Evolutionary conservation across 73 alveolate species (phyloP), one percentile per base, ranked within the genome.

Genomic region (Halteria grandinella): DNA sequence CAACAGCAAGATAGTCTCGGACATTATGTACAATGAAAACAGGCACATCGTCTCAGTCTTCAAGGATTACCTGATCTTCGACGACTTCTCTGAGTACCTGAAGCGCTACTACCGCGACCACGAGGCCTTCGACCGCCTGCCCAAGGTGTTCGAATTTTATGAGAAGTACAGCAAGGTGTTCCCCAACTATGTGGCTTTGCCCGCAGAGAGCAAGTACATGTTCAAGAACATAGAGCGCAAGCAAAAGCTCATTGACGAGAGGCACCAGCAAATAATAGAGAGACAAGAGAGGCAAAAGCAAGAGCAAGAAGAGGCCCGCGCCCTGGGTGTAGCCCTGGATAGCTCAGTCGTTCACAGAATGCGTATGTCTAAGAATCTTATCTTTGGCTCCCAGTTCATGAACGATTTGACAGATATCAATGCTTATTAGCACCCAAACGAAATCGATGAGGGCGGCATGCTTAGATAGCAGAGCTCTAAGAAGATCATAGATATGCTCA

Each of bases 11-110:
- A 62, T 83, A 14, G 88, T 84, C 33, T 76, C 79, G 54, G 90
- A 89, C 62, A 83, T 93, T 48, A 75, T 93, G 69, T 93, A 69
- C 70, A 93, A 89, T 50, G 98, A 93, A 59, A 69, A 76, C 48
- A 45, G 89, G 52, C 52, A 70, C 63, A 58, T 83, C 15, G 98
- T 93, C 1, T 79, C 98, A 0, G 83, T 90, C 27, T 93, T 93
- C 45, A 93, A 93, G 85, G 98, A 93, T 64, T 91, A 74, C 73
- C 82, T 91, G 39, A 91, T 91, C 33, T 87, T 63, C 48, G 97
- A 91, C 75, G 97, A 91, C 55, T 72, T 77, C 3, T 79, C 91
- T 5, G 97, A 91, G 40, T 91, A 85, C 69, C 39, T 91, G 6
- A 88, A 93, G 32, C 45, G 95, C 32, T 91, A 78, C 75, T 91